phyloP scores from a whole-genome alignment of 768 basidiomycete species.

The Naganishia friedmannii region DNA sequence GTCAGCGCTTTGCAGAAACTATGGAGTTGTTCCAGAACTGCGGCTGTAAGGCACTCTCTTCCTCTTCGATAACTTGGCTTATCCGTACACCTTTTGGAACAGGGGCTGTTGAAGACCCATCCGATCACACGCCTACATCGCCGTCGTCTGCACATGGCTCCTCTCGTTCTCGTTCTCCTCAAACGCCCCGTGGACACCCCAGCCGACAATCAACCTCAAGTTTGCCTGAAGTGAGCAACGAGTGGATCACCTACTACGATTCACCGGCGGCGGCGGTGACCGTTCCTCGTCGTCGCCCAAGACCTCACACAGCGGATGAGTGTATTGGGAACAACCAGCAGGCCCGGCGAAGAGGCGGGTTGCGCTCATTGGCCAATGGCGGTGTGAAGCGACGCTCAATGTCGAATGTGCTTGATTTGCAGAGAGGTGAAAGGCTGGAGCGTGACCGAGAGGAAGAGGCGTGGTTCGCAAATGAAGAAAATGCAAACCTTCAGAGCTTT shows the following conservation, averaged over 20 bases:
- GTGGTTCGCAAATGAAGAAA: not conserved
- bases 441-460: not conserved
- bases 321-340: not conserved
- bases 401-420: not conserved
- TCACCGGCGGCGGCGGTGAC: not conserved
- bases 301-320: constrained; percentile 8
- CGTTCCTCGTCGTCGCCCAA: not conserved
- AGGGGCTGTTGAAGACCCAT: not conserved
- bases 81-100: not conserved
- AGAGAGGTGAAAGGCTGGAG: not conserved
- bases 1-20: not conserved
- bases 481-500: too few relatives aligned
- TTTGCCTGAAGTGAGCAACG: not conserved
- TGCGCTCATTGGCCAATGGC: not conserved
- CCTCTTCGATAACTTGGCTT: not conserved
- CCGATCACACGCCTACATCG: not conserved
- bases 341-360: not conserved
- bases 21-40: constrained; percentile 1
- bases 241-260: constrained; percentile 16
- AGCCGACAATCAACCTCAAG: constrained; percentile 14
- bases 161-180: not conserved
- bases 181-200: not conserved
- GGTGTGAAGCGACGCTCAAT: not conserved
- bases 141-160: not conserved
- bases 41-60: not conserved